A percentile compares a stretch with the other conserved stretches of the same genome.
phyloP scores from a whole-genome alignment of 306 rosid genomes.

The Trifolium fragiferum region DNA sequence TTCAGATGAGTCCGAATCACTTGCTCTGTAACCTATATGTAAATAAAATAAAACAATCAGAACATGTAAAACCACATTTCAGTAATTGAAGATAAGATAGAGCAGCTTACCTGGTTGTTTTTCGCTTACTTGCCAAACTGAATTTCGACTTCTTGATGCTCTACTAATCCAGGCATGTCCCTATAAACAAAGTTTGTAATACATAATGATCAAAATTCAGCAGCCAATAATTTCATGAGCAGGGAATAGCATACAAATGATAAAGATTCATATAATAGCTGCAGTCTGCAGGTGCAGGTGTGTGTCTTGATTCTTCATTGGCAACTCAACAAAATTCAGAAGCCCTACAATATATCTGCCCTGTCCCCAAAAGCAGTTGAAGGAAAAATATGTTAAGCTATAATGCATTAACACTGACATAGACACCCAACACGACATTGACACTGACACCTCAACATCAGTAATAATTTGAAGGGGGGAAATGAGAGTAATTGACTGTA shows the following conservation, averaged over 20 bases:
- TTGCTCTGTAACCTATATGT: constrained; percentile 69
- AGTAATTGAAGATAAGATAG: constrained; percentile 3
- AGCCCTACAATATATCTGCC: no score
- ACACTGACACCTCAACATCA: no score
- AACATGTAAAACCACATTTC: constrained; percentile 29
- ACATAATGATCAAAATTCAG: constrained; percentile 20
- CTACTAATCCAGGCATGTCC: constrained; percentile 73
- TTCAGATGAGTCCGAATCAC: constrained; percentile 80
- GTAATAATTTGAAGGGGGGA: no score
- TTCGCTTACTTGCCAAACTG: constrained; percentile 60
- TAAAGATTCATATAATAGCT: constrained; percentile 25
- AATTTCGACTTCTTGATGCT: constrained; percentile 59
- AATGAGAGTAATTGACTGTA: no score
- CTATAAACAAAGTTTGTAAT: constrained; percentile 42
- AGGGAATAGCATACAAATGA: constrained; percentile 16
- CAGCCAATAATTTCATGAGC: constrained; percentile 27
- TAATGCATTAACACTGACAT: no score
- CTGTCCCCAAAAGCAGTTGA: constrained; percentile 7
- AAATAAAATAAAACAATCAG: constrained; percentile 34
- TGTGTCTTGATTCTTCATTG: not conserved
- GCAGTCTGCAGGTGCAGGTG: not conserved
- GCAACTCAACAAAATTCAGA: constrained; percentile 12
- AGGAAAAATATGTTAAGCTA: not conserved
- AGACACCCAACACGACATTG: no score
- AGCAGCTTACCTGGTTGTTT: constrained; percentile 68